Percentiles rank a stretch among this genome's conserved stretches.
Conservation (phyloP, 106 monocot species). For the Apostasia shenzhenica region DNA sequence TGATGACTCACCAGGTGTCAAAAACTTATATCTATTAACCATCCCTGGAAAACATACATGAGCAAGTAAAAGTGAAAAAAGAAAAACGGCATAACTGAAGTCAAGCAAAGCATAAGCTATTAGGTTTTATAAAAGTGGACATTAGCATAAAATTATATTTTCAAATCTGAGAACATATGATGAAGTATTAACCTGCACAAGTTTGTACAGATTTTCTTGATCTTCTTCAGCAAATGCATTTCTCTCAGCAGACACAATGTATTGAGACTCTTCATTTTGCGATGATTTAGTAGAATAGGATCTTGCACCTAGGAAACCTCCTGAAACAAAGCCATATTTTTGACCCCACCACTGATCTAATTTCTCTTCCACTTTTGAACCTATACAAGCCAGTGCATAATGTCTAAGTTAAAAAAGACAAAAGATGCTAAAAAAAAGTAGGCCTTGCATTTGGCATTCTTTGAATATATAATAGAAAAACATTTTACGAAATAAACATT, state of each 20-base stretch:
- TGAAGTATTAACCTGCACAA: slow-evolving; percentile 66
- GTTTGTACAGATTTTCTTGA: slow-evolving; percentile 96
- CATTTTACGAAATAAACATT: too few relatives aligned
- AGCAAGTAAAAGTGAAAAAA: too few relatives aligned
- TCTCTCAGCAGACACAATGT: slow-evolving; percentile 14
- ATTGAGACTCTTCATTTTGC: slow-evolving; percentile 23
- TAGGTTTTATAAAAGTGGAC: too few relatives aligned
- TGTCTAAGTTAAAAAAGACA: neutral
- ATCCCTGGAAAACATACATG: too few relatives aligned
- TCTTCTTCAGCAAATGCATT: slow-evolving; percentile 81
- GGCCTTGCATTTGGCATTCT: neutral
- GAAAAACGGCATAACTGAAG: too few relatives aligned
- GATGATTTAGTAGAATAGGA: slow-evolving; percentile 20
- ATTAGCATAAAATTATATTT: neutral
- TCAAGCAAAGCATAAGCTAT: too few relatives aligned
- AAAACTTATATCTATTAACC: too few relatives aligned
- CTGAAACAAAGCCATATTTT: slow-evolving; percentile 83
- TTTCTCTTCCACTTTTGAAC: slow-evolving; percentile 17
- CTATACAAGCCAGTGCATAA: slow-evolving; percentile 12
- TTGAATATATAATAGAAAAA: too few relatives aligned
- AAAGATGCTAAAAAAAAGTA: slow-evolving; percentile 1
- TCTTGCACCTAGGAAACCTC: slow-evolving; percentile 77
- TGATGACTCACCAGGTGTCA: too few relatives aligned
- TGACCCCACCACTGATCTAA: slow-evolving; percentile 72
- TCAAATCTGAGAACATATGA: neutral